Percentiles rank a stretch among this genome's conserved stretches.
These are phyloP conservation scores for Blastobotrys raffinosifermentans DNA, from an alignment of 1,139 yeast genomes.

Conservation along the genomic window DNA sequence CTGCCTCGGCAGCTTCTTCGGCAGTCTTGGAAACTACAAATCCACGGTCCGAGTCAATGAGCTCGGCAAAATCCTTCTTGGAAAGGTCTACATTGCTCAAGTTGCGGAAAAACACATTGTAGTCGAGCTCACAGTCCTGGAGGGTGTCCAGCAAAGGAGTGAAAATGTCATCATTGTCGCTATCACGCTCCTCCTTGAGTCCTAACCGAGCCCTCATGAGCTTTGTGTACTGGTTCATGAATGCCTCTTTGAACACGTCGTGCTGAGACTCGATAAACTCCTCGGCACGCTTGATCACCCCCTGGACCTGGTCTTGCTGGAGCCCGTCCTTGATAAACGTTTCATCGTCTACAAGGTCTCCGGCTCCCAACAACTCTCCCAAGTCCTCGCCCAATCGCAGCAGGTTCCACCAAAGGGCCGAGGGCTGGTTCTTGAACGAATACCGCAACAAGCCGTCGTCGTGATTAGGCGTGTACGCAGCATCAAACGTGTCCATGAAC, in stretches of 20 bases:
- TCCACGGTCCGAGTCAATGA: constrained; percentile 34
- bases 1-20: constrained; percentile 30
- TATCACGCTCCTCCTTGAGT: constrained; percentile 38
- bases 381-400: constrained; percentile 78
- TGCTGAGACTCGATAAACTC: constrained; percentile 58
- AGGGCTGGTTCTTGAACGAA: constrained; percentile 75
- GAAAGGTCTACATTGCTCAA: constrained; percentile 43
- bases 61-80: constrained; percentile 27
- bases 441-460: constrained; percentile 73
- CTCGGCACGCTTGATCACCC: constrained; percentile 57
- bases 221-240: constrained; percentile 53
- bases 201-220: constrained; percentile 70
- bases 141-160: constrained; percentile 61
- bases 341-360: constrained; percentile 39
- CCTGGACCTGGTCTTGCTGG: constrained; percentile 43
- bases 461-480: constrained; percentile 80
- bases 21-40: constrained; percentile 25
- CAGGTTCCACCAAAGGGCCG: constrained; percentile 91
- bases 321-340: constrained; percentile 29
- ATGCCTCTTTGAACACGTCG: constrained; percentile 57
- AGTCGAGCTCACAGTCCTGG: constrained; percentile 61
- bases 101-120: constrained; percentile 65
- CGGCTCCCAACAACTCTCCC: constrained; percentile 76
- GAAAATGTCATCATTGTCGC: constrained; percentile 44
- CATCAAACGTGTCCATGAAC: constrained; percentile 78